These are phyloP conservation scores for Rhizopogon rudus DNA, from an alignment of 768 basidiomycete species.

Conservation along the genomic window DNA sequence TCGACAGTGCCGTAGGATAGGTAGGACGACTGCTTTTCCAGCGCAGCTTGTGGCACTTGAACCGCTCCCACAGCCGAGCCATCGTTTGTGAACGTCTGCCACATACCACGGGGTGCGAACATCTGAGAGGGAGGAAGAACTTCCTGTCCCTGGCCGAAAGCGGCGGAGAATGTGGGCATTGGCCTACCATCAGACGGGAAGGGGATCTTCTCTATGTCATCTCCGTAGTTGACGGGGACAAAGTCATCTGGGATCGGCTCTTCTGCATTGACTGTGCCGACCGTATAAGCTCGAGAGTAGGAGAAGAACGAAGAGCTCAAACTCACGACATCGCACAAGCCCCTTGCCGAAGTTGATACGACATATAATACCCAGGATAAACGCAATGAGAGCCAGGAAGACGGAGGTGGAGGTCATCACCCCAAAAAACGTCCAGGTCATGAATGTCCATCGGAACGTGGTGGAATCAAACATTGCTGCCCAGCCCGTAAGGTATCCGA, in stretches of 20 bases:
- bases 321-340: conserved; percentile 59
- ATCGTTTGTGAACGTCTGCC: conserved; percentile 16
- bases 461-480: conserved; percentile 66
- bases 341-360: conserved; percentile 77
- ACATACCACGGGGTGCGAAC: conserved; percentile 26
- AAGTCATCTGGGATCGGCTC: conserved; percentile 45
- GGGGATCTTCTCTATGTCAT: conserved; percentile 52
- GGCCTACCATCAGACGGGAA: conserved; percentile 52
- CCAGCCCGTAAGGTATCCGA: conserved; percentile 65
- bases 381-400: conserved; percentile 46
- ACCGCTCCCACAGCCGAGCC: background rate
- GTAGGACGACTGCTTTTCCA: conserved; percentile 27
- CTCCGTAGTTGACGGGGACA: conserved; percentile 18
- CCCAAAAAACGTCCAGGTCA: conserved; percentile 71
- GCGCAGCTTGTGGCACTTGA: conserved; percentile 28
- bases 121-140: conserved; percentile 33
- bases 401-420: conserved; percentile 57
- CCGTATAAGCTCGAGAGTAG: background rate
- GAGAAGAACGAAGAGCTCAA: background rate
- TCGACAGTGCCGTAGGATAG: conserved; percentile 22
- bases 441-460: conserved; percentile 74
- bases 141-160: conserved; percentile 29
- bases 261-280: conserved; percentile 45
- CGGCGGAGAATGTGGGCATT: conserved; percentile 49
- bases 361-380: conserved; percentile 63